phyloP scores from a whole-genome alignment of 306 rosid genomes.

The Astragalus membranaceus region DNA sequence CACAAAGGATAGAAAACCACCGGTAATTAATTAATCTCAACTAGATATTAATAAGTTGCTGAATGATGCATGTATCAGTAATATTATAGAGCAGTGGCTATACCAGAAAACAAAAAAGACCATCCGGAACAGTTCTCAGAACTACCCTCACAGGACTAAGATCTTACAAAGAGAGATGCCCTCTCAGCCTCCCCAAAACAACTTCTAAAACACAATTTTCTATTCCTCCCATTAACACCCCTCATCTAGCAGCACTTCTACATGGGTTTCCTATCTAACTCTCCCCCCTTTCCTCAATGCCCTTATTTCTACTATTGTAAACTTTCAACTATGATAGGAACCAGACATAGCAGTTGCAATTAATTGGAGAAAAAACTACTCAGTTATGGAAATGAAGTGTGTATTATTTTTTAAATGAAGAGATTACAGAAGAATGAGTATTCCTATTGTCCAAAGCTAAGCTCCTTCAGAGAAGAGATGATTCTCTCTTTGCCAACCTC shows the following conservation, averaged over 20 bases:
- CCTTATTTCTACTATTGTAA: not conserved
- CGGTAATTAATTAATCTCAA: not conserved
- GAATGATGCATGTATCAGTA: not conserved
- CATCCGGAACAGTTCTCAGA: not conserved
- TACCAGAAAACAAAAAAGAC: not conserved
- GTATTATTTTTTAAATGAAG: too few species aligned
- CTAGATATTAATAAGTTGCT: not conserved
- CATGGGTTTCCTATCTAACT: not conserved
- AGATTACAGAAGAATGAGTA: too few species aligned
- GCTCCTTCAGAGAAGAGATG: too few species aligned
- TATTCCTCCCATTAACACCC: not conserved
- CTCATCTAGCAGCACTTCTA: not conserved
- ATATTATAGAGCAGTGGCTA: not conserved
- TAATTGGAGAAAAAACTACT: too few species aligned
- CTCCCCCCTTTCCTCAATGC: not conserved
- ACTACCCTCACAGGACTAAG: not conserved
- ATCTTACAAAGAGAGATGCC: not conserved
- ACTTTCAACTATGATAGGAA: not conserved
- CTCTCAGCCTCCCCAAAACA: not conserved
- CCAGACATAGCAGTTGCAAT: too few species aligned
- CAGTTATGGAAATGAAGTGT: slow-evolving; percentile 21
- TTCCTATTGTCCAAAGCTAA: too few species aligned
- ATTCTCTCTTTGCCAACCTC: too few species aligned
- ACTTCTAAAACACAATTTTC: not conserved
- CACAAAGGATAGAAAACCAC: not conserved